phyloP scores from a whole-genome alignment of 768 basidiomycete genomes.

The Floccularia luteovirens region DNA sequence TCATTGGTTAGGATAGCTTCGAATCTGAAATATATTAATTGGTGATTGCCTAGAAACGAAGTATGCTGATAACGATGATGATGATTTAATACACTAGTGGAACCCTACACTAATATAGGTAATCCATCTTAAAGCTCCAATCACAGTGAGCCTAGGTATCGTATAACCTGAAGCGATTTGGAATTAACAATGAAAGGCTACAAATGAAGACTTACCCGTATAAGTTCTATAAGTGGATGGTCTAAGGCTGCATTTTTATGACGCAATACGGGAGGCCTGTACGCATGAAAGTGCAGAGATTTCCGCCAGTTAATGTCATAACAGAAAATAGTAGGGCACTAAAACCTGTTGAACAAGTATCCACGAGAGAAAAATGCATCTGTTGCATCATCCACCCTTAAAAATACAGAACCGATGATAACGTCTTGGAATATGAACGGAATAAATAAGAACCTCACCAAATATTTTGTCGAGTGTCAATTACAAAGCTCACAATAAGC shows the following conservation, averaged over 20 bases:
- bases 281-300: conserved; percentile 51
- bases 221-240: conserved; percentile 22
- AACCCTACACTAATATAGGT: conserved; percentile 48
- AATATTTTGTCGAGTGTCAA: background rate
- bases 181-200: no score
- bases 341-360: no score
- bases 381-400: conserved; percentile 31
- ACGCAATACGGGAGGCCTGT: conserved; percentile 52
- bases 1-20: conserved; percentile 76
- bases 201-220: no score
- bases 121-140: conserved; percentile 64
- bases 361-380: conserved; percentile 47
- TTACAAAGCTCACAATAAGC: conserved; percentile 17
- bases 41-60: conserved; percentile 15
- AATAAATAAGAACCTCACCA: conserved; percentile 12
- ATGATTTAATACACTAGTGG: background rate
- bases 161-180: no score
- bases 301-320: conserved; percentile 54
- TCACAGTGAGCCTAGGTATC: conserved; percentile 56
- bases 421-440: conserved; percentile 19
- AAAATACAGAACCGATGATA: conserved; percentile 34
- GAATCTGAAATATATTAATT: conserved; percentile 69
- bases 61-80: conserved; percentile 10
- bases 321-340: conserved; percentile 55
- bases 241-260: conserved; percentile 58